Conservation (phyloP, 2,329 filamentous ascomycete species). For the Aspergillus costaricaensis region DNA sequence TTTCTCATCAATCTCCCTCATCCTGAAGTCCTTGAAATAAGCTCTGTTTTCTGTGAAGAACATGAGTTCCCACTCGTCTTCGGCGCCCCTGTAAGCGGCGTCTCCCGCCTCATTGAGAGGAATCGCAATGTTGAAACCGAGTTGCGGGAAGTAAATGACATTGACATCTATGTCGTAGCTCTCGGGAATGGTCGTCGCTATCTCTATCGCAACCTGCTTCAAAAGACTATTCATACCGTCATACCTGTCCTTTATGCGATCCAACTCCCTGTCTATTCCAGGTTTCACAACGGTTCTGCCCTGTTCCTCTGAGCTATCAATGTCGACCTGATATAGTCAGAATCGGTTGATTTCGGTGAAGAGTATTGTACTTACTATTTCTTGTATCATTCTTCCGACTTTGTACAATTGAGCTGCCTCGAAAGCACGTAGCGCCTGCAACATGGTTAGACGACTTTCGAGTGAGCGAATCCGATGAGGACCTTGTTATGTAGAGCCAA, state of each 20-base stretch:
- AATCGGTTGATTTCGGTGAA: not conserved
- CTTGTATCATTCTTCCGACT: constrained; percentile 70
- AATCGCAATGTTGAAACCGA: constrained; percentile 84
- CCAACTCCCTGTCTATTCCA: constrained; percentile 73
- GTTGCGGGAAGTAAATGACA: constrained; percentile 86
- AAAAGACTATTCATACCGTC: constrained; percentile 76
- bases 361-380: constrained; percentile 52
- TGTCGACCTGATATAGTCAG: constrained; percentile 63
- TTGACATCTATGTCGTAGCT: constrained; percentile 60
- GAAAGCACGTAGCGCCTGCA: constrained; percentile 61
- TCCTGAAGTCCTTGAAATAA: constrained; percentile 85
- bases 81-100: constrained; percentile 65
- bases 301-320: constrained; percentile 71
- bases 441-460: not conserved
- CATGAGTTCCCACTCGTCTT: constrained; percentile 72
- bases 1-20: constrained; percentile 76
- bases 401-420: constrained; percentile 61
- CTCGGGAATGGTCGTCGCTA: constrained; percentile 65
- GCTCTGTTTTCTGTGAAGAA: constrained; percentile 71
- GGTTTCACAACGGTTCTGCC: constrained; percentile 71
- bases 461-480: constrained; percentile 9
- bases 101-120: constrained; percentile 62
- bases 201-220: constrained; percentile 64
- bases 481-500: constrained; percentile 60
- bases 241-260: constrained; percentile 75